Percentiles rank a stretch among this genome's conserved stretches.
Evolutionary conservation across 148 eudicot genomes (phyloP).

Genomic region (Camellia sinensis): DNA sequence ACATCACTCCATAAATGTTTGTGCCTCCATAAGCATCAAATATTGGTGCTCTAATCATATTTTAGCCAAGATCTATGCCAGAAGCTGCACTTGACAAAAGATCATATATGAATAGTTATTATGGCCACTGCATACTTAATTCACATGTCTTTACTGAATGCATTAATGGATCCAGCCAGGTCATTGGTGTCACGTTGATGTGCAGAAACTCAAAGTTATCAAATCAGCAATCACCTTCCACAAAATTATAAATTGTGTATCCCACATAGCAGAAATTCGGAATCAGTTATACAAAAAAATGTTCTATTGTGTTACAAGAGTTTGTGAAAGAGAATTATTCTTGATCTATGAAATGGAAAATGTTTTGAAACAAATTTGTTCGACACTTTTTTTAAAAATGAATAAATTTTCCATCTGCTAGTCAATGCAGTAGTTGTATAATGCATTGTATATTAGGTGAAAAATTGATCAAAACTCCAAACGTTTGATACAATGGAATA

Average conservation of each 20-base stretch:
- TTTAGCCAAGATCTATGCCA: background rate
- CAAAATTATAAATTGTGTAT: background rate
- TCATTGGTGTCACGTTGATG: background rate
- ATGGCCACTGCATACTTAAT: background rate
- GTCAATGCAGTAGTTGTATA: background rate
- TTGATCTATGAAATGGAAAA: background rate
- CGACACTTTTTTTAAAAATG: background rate
- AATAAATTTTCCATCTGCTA: background rate
- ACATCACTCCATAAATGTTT: background rate
- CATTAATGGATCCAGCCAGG: background rate
- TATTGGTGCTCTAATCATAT: background rate
- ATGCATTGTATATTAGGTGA: background rate
- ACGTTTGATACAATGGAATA: background rate
- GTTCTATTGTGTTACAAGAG: background rate
- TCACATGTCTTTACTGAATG: background rate
- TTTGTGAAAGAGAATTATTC: background rate
- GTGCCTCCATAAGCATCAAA: conserved; percentile 8
- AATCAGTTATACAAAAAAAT: background rate
- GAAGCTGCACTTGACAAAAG: background rate
- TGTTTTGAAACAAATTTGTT: background rate
- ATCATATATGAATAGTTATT: background rate
- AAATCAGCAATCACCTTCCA: background rate
- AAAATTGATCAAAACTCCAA: background rate
- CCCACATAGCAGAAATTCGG: background rate
- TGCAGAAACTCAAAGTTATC: conserved; percentile 5